Evolutionary conservation across 2,329 filamentous ascomycete species (phyloP), one percentile per base, ranked within the genome.

Genomic region (Monosporascus sp.): DNA sequence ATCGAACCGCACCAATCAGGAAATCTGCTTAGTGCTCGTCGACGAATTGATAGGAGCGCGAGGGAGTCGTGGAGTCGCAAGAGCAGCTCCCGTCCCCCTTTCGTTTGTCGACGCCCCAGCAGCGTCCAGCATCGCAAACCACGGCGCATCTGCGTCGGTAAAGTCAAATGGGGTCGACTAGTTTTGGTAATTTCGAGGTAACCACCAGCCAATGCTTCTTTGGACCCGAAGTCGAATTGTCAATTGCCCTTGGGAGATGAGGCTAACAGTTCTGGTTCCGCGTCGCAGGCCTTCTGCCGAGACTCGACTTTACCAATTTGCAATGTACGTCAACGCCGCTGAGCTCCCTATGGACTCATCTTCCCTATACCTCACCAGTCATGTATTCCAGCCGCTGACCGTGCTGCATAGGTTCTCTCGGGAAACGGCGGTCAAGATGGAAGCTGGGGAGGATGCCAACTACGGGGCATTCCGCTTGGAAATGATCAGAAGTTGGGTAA

Each of bases 231-330:
- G 18, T 43, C 9, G 40, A 18, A 43, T 46, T 47, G 24, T 22
- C 20, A 45, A 20, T 43, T 17, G 52, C 44, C 11, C 46, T 43
- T 22, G 45, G 37, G 37, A 31, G 26, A 24, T 17, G 4, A 50
- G 44, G 57, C 62, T 56, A 53, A 60, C 54, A 55, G 58, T 28
- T 64, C 55, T 51, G 53, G 56, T 61, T 61, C 56, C 43, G 50
- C 48, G 55, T 66, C 43, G 22, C 66, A 93, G 88, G 76, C 87
- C 68, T 92, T 94, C 70, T 94, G 89, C 79, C 86, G 82, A 69
- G 88, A 92, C 74, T 89, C 89, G 64, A 92, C 88, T 54, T 78
- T 93, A 64, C 89, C 89, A 51, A 78, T 93, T 64, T 94, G 89
- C 78, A 93, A 93, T 80, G 88, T 92, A 80, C 65, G 87, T 81